Evolutionary conservation across 495 filamentous ascomycete species (phyloP), one percentile per base, ranked within the genome.

Genomic region (Penicillium bialowiezense): DNA sequence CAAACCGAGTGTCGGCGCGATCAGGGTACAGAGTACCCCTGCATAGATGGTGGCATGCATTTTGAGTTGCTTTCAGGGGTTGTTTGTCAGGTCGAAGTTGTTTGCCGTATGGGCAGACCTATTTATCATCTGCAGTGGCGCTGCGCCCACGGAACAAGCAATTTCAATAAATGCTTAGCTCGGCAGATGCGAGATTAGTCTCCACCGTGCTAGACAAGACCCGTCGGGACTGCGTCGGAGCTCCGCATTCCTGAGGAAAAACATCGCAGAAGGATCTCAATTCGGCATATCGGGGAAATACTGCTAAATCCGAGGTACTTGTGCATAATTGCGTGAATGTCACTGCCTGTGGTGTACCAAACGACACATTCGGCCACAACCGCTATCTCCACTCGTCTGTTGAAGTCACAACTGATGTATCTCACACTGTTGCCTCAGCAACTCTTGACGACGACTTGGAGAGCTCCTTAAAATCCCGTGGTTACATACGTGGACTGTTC

Each of bases 1-100:
- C 7, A 41, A 45, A n/a, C 49, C 53, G 46, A 56, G 13, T 7
- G 53, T 41, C 14, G 54, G 57, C 28, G 53, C 50, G 17, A 53
- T 53, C 9, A 60, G 42, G 43, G 49, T 32, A 29, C 57, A 60
- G 17, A 60, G 57, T 23, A 60, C 37, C 34, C 53, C 57, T 45
- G 50, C 47, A 21, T 56, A 53, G 18, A 54, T 38, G 33, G 37
- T 44, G 13, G 50, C 32, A 33, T 50, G 57, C 57, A 60, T 60
- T 13, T 23, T 47, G 41, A 10, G 13, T 31, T 17, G 24, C 24
- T 8, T 20, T 19, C 19, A 39, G 40, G 28, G n/a, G 8, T 28
- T 21, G 19, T 14, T 19, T n/a, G 32, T 20, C 33, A 37, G 43
- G 43, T 20, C 35, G 18, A 28, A 42, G 28, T 34, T 23, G 38